Evolutionary conservation across 441 rosid species (phyloP).

Genomic region (Euphorbia schlechtendalii): DNA sequence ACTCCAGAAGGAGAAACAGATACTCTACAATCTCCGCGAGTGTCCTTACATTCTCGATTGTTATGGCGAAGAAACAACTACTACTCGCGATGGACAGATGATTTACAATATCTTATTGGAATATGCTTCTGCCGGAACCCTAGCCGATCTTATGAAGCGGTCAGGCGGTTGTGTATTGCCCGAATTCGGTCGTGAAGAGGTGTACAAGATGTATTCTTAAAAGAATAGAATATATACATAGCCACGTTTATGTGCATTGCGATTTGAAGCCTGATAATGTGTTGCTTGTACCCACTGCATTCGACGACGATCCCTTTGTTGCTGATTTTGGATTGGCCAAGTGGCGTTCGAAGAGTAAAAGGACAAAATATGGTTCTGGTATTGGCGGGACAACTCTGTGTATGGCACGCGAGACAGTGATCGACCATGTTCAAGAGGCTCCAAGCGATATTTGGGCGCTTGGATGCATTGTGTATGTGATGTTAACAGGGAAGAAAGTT

Average conservation of each 20-base stretch:
- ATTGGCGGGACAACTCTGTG: constrained; percentile 29
- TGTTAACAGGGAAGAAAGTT: constrained; percentile 27
- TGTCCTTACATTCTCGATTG: constrained; percentile 27
- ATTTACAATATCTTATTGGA: constrained; percentile 30
- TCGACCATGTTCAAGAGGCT: constrained; percentile 20
- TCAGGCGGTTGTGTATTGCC: constrained; percentile 18
- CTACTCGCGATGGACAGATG: constrained; percentile 13
- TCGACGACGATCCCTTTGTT: constrained; percentile 4
- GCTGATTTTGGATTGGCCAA: constrained; percentile 39
- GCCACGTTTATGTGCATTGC: constrained; percentile 33
- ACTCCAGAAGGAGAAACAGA: constrained; percentile 29
- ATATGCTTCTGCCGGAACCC: constrained; percentile 33
- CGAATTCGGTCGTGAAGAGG: constrained; percentile 20
- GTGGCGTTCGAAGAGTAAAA: constrained; percentile 13
- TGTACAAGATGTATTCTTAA: constrained; percentile 26
- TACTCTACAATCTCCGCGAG: constrained; percentile 16
- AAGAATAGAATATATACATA: constrained; percentile 28
- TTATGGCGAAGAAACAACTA: constrained; percentile 21
- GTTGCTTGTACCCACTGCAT: constrained; percentile 1
- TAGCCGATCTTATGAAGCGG: constrained; percentile 18
- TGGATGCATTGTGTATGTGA: constrained; percentile 30
- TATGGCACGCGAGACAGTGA: constrained; percentile 28
- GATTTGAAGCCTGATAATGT: constrained; percentile 25
- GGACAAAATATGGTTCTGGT: constrained; percentile 9
- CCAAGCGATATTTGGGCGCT: constrained; percentile 35